Evolutionary conservation across 352 stramenopile species (phyloP).

Genomic region (Pythium guiyangense): DNA sequence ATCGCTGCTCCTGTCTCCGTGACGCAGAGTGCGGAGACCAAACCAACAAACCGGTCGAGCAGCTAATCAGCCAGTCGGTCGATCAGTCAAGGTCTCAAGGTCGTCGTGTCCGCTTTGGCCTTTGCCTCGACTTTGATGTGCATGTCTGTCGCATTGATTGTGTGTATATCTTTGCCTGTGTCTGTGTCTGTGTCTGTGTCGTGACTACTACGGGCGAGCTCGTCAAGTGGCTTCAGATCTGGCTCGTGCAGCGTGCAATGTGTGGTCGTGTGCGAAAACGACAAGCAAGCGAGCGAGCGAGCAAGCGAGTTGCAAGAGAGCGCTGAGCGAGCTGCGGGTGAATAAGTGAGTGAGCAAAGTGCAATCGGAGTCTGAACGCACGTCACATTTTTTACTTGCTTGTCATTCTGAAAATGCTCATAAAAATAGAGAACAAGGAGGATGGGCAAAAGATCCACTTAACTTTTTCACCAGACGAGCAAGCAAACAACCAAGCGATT

Average conservation of each 20-base stretch:
- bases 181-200: neutral
- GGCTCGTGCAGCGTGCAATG: neutral
- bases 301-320: too few relatives aligned
- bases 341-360: neutral
- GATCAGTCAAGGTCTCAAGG: neutral
- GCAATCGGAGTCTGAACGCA: neutral
- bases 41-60: neutral
- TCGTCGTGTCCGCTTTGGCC: too few relatives aligned
- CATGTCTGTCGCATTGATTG: neutral
- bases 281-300: too few relatives aligned
- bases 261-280: neutral
- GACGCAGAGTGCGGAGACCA: neutral
- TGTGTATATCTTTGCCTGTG: neutral
- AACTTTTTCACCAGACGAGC: neutral
- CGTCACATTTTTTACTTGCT: neutral
- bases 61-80: neutral
- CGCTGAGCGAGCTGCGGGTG: too few relatives aligned
- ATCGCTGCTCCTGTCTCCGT: neutral
- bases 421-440: neutral
- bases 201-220: neutral
- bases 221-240: neutral
- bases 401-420: neutral
- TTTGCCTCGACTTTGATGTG: neutral
- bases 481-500: too few relatives aligned
- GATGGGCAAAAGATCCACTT: slow-evolving; percentile 1